Evolutionary conservation across 768 basidiomycete genomes (phyloP), one percentile per base, ranked within the genome.

Genomic region (Suillus placidus): DNA sequence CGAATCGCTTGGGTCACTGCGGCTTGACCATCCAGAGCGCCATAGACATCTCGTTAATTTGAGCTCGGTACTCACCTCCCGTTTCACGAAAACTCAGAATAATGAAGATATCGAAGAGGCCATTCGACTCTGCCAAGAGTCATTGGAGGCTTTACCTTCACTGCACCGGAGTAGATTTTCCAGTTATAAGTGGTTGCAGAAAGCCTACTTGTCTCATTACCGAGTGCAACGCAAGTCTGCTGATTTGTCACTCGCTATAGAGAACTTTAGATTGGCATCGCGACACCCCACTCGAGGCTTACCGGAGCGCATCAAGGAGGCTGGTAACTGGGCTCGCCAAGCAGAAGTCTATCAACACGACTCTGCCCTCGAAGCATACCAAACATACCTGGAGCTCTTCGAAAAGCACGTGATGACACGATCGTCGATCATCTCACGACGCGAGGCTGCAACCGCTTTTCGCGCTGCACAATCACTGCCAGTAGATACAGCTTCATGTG

Each of bases 101-200:
- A 47, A n/a, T 47, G 45, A 47, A 47, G 45, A 47, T 23, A 1
- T 47, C 5, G 45, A 47, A n/a, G n/a, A n/a, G 5, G 45, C 45
- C n/a, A 47, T 47, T 47, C 20, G n/a, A n/a, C 45, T 47, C 4
- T 47, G 45, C n/a, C n/a, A 47, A 23, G n/a, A 47, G 4, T n/a
- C 45, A 0, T 47, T 47, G 45, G n/a, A 5, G 2, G 10, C 20
- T 47, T 47, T 47, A 2, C 45, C 45, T 47, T 5, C 45, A n/a
- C n/a, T 47, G 45, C 45, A 47, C n/a, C 45, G n/a, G 0, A 2
- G 5, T 5, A 45, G 20, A 45, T 8, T 0, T 5, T 4, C 1
- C 45, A n/a, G 45, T 1, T n/a, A 45, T 1, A 12, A 0, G 4
- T n/a, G n/a, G 9, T 0, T 45, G 10, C 9, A n/a, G 4, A 1